These are phyloP conservation scores for Metschnikowia gelsemii DNA, from an alignment of 805 yeast species.

Conservation along the genomic window DNA sequence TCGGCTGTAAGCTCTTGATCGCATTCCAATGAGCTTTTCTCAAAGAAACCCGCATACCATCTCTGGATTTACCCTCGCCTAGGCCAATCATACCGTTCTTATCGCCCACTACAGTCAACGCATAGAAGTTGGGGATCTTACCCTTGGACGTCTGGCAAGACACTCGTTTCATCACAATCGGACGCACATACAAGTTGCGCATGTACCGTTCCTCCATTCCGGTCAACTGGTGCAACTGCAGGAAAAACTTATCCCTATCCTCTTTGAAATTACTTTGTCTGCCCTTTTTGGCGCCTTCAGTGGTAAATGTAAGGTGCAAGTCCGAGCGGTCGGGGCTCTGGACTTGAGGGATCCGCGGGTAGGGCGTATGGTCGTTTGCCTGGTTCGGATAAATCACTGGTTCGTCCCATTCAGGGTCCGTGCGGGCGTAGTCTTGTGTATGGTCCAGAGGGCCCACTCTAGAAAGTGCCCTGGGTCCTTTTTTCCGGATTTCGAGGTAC, in stretches of 20 bases:
- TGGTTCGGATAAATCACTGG: slow-evolving; percentile 51
- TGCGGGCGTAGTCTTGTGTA: slow-evolving; percentile 64
- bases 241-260: slow-evolving; percentile 39
- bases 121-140: slow-evolving; percentile 77
- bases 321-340: slow-evolving; percentile 52
- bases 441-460: slow-evolving; percentile 66
- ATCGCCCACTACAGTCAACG: slow-evolving; percentile 89
- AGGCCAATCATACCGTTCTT: slow-evolving; percentile 90
- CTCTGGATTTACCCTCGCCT: slow-evolving; percentile 91
- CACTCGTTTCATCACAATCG: slow-evolving; percentile 73
- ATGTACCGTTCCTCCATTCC: slow-evolving; percentile 66
- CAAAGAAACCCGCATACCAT: slow-evolving; percentile 70
- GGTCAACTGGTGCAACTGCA: slow-evolving; percentile 58
- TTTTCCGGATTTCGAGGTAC: slow-evolving; percentile 40
- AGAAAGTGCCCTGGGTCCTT: slow-evolving; percentile 32
- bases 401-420: slow-evolving; percentile 77
- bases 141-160: slow-evolving; percentile 92
- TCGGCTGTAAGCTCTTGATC: slow-evolving; percentile 72
- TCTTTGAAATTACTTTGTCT: slow-evolving; percentile 10
- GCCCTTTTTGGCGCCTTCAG: slow-evolving; percentile 15
- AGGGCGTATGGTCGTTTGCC: slow-evolving; percentile 49
- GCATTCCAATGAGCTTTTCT: slow-evolving; percentile 92
- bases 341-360: slow-evolving; percentile 56
- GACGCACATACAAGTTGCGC: slow-evolving; percentile 58
- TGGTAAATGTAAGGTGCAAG: slow-evolving; percentile 34